Base-by-base conservation (phyloP, 306 rosid genomes). In the Vigna hirtella region DNA sequence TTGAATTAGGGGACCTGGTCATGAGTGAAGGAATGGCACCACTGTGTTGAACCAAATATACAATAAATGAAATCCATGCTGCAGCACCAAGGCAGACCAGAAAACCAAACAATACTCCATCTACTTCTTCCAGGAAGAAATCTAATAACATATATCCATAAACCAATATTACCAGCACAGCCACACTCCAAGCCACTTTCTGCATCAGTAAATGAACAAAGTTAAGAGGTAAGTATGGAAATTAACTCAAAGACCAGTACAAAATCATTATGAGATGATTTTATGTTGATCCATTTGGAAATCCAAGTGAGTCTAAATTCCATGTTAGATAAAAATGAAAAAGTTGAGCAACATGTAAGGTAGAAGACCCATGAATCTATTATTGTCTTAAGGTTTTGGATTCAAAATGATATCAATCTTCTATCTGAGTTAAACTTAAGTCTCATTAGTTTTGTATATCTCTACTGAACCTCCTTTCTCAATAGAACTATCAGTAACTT, bases 71-170 rank as follows among this genome's bases (percentile, higher is more conserved):
- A 66, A 86, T 26, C 89, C 89, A 86, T 43, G 85, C 80, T 53
- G 53, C 42, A 36, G 84, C 79, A 10, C 86, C 64, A 77, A 79
- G 26, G 56, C 62, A 82, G 32, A 86, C 85, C 40, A 82, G 26
- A 45, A 83, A 76, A 38, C 86, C 89, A 76, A 66, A 86, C n/a
- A 82, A 18, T 0, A 76, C 1, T 51, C 89, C 89, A 40, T 83
- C 69, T 63, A 83, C 83, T 86, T 86, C 89, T 16, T 79, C 81
- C 17, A 86, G 78, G 55, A 86, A 76, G 86, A 86, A 86, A 55
- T 79, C 83, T 68, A 86, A 17, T 26, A 86, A 32, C 89, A 86
- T 80, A 50, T 86, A 86, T 38, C 89, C 89, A 66, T 86, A 86
- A 36, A 76, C 80, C 78, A 83, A 1, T 30, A 86, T 82, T 38